These are phyloP conservation scores for Theobroma cacao DNA, from an alignment of 345 rosid genomes.

Conservation along the genomic window DNA sequence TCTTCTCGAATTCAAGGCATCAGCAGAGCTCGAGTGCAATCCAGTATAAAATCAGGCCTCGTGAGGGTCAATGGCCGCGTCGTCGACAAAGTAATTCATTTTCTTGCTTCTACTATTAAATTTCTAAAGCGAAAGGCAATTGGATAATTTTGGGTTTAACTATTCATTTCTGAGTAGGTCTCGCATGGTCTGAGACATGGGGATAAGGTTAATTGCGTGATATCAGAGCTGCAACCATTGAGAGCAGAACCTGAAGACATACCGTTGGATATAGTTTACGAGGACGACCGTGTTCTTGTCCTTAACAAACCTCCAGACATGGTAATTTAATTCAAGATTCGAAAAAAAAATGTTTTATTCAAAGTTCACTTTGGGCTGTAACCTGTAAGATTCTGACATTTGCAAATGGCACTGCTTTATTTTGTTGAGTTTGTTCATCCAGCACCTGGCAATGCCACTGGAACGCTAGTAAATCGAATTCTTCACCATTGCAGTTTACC, in stretches of 20 bases:
- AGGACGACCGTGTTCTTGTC: constrained; percentile 72
- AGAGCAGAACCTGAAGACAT: constrained; percentile 84
- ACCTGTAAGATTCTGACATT: constrained; percentile 4
- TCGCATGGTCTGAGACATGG: constrained; percentile 65
- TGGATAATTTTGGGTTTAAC: neutral
- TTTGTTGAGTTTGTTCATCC: constrained; percentile 88
- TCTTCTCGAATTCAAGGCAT: constrained; percentile 70
- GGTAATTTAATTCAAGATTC: constrained; percentile 36
- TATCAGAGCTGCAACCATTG: constrained; percentile 79
- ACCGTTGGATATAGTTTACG: constrained; percentile 76
- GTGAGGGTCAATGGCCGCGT: constrained; percentile 79
- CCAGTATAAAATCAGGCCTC: constrained; percentile 73
- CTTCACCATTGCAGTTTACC: constrained; percentile 92
- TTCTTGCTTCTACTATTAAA: neutral
- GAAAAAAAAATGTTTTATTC: neutral
- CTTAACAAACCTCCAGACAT: constrained; percentile 84
- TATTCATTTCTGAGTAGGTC: constrained; percentile 40
- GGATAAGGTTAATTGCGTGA: constrained; percentile 66
- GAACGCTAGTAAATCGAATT: constrained; percentile 91
- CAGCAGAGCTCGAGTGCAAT: constrained; percentile 93
- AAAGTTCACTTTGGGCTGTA: neutral
- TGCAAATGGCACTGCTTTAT: neutral
- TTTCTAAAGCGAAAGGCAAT: too few relatives aligned
- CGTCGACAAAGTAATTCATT: constrained; percentile 51
- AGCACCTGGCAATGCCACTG: constrained; percentile 84